Conservation (phyloP, 2,329 filamentous ascomycete genomes). For the Paramyrothecium roridum region DNA sequence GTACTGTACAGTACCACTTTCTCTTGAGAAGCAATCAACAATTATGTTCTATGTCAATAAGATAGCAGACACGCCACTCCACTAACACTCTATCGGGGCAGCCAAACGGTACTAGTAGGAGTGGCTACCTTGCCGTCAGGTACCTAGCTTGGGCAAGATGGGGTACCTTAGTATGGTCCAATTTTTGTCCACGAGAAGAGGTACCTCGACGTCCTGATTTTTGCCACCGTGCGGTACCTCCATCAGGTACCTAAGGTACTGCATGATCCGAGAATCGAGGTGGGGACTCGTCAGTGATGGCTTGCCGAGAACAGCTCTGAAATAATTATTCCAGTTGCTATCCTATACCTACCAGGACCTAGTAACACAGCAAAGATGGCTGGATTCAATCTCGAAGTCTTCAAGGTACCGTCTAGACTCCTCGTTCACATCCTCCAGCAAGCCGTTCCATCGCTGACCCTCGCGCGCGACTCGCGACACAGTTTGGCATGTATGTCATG, state of each 20-base stretch:
- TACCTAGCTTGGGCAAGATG: no score
- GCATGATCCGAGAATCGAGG: background rate
- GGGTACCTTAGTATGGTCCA: no score
- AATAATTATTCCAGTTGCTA: background rate
- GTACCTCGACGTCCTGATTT: no score
- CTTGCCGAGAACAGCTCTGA: background rate
- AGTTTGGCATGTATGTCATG: conserved; percentile 99
- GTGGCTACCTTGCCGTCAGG: no score
- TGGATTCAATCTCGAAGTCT: conserved; percentile 87
- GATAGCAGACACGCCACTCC: no score
- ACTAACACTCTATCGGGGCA: no score
- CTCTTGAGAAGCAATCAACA: no score
- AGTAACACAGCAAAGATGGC: conserved; percentile 50
- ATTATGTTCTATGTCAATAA: no score
- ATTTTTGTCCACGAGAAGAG: no score
- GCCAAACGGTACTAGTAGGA: no score
- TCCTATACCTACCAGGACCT: background rate
- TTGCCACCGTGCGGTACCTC: background rate
- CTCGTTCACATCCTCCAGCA: background rate
- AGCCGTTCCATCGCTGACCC: background rate
- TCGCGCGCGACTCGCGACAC: conserved; percentile 5
- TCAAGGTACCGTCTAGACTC: conserved; percentile 65
- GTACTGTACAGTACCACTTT: no score
- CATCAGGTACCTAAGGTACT: background rate
- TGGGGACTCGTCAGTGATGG: background rate